These are phyloP conservation scores for Candida dajiaensis DNA, from an alignment of 805 yeast species.

Conservation along the genomic window DNA sequence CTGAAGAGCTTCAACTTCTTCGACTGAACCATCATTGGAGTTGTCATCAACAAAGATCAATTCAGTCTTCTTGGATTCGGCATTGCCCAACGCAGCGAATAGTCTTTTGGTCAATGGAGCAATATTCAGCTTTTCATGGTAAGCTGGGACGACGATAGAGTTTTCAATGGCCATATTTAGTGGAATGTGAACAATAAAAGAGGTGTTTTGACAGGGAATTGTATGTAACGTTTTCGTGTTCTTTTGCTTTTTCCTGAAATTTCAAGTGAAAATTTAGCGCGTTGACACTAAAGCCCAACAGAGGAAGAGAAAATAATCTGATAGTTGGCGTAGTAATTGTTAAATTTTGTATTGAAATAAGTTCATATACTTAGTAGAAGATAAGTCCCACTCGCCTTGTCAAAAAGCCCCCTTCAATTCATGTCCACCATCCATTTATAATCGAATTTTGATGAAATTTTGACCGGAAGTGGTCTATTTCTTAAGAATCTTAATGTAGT, in stretches of 20 bases:
- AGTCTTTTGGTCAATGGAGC: slow-evolving; percentile 42
- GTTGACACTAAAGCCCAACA: neutral
- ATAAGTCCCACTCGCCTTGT: no score
- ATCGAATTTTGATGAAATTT: no score
- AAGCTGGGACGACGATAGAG: slow-evolving; percentile 44
- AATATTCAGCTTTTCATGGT: slow-evolving; percentile 43
- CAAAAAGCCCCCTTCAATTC: no score
- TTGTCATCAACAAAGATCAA: slow-evolving; percentile 47
- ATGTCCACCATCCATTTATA: no score
- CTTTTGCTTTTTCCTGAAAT: neutral
- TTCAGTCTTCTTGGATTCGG: slow-evolving; percentile 36
- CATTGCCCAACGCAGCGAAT: slow-evolving; percentile 42
- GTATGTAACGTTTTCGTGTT: neutral
- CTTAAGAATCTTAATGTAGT: neutral
- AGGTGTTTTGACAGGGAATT: neutral
- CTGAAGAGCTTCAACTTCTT: slow-evolving; percentile 39
- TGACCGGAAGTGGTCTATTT: neutral
- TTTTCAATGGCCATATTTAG: slow-evolving; percentile 29
- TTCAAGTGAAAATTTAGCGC: neutral
- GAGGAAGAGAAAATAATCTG: no score
- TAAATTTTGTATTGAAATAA: no score
- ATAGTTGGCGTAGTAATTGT: no score
- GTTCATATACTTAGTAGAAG: no score
- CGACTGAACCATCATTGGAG: slow-evolving; percentile 46
- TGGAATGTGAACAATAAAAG: neutral